Evolutionary conservation across 495 filamentous ascomycete species (phyloP).

Genomic region (Aspergillus asperescens): DNA sequence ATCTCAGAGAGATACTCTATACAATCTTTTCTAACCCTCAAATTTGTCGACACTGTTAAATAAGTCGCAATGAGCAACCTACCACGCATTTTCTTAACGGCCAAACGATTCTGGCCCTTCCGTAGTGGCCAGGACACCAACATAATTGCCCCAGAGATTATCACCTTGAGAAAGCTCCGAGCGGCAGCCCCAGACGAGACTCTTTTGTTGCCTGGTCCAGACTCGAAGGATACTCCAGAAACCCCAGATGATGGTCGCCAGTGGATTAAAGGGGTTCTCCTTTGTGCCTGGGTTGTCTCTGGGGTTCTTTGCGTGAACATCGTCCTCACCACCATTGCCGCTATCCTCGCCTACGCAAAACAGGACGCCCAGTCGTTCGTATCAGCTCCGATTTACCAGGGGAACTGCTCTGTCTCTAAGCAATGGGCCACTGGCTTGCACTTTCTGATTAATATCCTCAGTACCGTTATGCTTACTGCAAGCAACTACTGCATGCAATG

Average conservation of each 20-base stretch:
- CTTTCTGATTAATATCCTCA: slow-evolving; percentile 8
- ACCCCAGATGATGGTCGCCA: background rate
- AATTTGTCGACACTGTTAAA: too few relatives aligned
- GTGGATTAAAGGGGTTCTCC: slow-evolving; percentile 6
- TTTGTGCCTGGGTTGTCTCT: slow-evolving; percentile 1
- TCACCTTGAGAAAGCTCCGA: too few relatives aligned
- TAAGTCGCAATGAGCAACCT: too few relatives aligned
- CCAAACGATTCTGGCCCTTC: too few relatives aligned
- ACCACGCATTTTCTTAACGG: too few relatives aligned
- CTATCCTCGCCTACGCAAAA: background rate
- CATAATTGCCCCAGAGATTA: too few relatives aligned
- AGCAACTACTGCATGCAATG: slow-evolving; percentile 17
- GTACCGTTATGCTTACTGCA: slow-evolving; percentile 5
- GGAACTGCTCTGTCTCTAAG: background rate
- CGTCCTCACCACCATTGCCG: slow-evolving; percentile 6
- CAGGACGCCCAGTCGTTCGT: background rate
- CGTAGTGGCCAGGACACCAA: too few relatives aligned
- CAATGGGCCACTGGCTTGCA: slow-evolving; percentile 11
- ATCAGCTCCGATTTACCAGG: background rate
- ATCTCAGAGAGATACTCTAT: too few relatives aligned
- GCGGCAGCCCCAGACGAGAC: too few relatives aligned
- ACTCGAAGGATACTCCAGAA: too few relatives aligned
- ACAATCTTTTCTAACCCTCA: too few relatives aligned
- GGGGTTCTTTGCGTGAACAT: slow-evolving; percentile 3
- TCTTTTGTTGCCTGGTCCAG: too few relatives aligned